phyloP scores from a whole-genome alignment of 2,329 filamentous ascomycete genomes.

The Fusarium sarcochroum region DNA sequence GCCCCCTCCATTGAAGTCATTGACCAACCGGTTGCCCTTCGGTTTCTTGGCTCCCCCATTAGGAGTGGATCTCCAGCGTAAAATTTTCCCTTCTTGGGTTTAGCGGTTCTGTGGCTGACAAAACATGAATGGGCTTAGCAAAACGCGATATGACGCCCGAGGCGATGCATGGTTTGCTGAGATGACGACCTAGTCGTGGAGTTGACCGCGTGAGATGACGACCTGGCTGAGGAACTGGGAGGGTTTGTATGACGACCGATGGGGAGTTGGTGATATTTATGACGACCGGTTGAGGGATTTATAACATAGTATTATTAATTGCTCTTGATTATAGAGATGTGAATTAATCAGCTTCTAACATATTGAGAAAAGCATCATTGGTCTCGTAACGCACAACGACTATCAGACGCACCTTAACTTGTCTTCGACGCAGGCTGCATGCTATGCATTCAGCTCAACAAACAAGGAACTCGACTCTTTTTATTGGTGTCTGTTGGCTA shows the following conservation, averaged over 20 bases:
- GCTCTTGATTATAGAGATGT: not conserved
- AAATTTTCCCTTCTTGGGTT: constrained; percentile 28
- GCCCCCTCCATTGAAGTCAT: constrained; percentile 13
- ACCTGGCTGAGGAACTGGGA: constrained; percentile 4
- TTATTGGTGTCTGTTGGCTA: not conserved
- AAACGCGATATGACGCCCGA: constrained; percentile 22
- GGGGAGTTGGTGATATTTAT: constrained; percentile 14
- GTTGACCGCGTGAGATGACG: constrained; percentile 35
- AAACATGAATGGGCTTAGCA: constrained; percentile 5
- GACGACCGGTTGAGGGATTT: constrained; percentile 12
- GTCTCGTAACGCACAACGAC: not conserved
- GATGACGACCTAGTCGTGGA: constrained; percentile 25
- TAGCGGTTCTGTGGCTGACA: constrained; percentile 31
- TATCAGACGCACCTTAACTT: not conserved
- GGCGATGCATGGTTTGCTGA: constrained; percentile 11
- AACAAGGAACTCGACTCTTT: not conserved
- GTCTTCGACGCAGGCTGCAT: not conserved
- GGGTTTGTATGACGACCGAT: constrained; percentile 4
- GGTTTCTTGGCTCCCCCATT: constrained; percentile 21
- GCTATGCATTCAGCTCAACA: not conserved
- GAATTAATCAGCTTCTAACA: constrained; percentile 17
- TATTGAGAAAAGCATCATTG: not conserved
- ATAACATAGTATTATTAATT: constrained; percentile 3
- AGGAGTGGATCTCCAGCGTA: constrained; percentile 15
- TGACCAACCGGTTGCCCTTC: constrained; percentile 9